Percentiles rank a stretch among this genome's conserved stretches.
Evolutionary conservation across 306 rosid genomes (phyloP).

Genomic region (Elaeagnus macrophylla): DNA sequence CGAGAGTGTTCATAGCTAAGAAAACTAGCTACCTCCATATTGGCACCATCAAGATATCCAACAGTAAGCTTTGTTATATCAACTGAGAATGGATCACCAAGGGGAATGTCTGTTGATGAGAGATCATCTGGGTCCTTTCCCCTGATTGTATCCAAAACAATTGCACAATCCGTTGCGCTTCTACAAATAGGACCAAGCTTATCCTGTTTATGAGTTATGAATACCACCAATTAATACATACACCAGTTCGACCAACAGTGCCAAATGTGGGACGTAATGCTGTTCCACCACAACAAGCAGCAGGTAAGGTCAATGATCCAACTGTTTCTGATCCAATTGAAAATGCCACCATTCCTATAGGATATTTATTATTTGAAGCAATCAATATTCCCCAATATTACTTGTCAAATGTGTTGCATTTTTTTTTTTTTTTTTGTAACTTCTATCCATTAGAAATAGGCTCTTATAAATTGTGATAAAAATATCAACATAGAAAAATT

Average conservation of each 20-base stretch:
- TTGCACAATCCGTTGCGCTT: constrained; percentile 57
- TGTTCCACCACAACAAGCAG: constrained; percentile 67
- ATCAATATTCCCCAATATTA: no score
- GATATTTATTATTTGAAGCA: no score
- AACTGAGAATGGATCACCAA: constrained; percentile 53
- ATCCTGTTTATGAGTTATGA: constrained; percentile 81
- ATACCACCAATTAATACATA: no score
- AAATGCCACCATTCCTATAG: constrained; percentile 67
- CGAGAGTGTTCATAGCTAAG: no score
- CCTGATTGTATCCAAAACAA: constrained; percentile 49
- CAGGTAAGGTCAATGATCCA: constrained; percentile 68
- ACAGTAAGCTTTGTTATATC: constrained; percentile 55
- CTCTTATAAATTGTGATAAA: no score
- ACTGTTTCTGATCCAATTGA: constrained; percentile 70
- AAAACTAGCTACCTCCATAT: constrained; percentile 63
- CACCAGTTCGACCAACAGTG: constrained; percentile 64
- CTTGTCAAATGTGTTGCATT: no score
- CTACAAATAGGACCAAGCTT: constrained; percentile 81
- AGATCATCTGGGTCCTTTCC: constrained; percentile 64
- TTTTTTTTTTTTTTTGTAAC: no score
- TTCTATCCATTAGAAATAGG: no score
- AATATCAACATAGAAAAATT: no score
- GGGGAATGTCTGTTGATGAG: constrained; percentile 46
- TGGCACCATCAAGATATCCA: constrained; percentile 69
- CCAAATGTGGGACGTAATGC: constrained; percentile 75